Evolutionary conservation across 805 yeast genomes (phyloP).

Genomic region (Candida fluviatilis): DNA sequence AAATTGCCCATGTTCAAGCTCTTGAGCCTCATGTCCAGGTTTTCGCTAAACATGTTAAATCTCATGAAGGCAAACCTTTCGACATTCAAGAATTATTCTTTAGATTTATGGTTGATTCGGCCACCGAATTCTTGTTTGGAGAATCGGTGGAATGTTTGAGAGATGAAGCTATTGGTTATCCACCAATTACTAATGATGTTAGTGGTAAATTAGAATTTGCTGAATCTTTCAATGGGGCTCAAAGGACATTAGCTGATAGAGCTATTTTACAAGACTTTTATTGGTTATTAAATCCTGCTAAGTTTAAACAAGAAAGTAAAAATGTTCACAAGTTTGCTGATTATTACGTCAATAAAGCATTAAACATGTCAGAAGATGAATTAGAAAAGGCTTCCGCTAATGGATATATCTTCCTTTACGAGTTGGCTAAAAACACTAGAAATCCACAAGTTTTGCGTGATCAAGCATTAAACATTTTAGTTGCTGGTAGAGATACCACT

Average conservation of each 20-base stretch:
- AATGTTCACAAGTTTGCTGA: slow-evolving; percentile 12
- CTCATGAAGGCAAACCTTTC: slow-evolving; percentile 18
- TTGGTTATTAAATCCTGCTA: slow-evolving; percentile 18
- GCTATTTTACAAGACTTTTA: slow-evolving; percentile 26
- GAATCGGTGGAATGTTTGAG: slow-evolving; percentile 24
- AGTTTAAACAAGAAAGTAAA: background rate
- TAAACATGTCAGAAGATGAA: slow-evolving; percentile 22
- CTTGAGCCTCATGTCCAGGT: slow-evolving; percentile 28
- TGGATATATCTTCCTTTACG: slow-evolving; percentile 35
- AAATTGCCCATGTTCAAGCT: slow-evolving; percentile 26
- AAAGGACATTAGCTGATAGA: slow-evolving; percentile 27
- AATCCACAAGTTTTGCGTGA: slow-evolving; percentile 33
- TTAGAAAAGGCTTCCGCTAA: slow-evolving; percentile 22
- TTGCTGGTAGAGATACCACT: slow-evolving; percentile 39
- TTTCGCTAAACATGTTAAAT: slow-evolving; percentile 20
- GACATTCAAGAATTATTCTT: slow-evolving; percentile 32
- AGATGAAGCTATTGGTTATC: background rate
- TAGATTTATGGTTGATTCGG: slow-evolving; percentile 35
- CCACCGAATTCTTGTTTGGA: slow-evolving; percentile 39
- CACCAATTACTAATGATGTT: background rate
- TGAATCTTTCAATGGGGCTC: slow-evolving; percentile 33
- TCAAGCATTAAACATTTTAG: slow-evolving; percentile 34
- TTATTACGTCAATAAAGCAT: slow-evolving; percentile 26
- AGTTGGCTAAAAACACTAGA: slow-evolving; percentile 33
- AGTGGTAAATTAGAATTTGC: slow-evolving; percentile 8